Percentiles rank a stretch among this genome's conserved stretches.
Evolutionary conservation across 371 early-diverging fungal species (phyloP).

Genomic region (Mucor irregularis): DNA sequence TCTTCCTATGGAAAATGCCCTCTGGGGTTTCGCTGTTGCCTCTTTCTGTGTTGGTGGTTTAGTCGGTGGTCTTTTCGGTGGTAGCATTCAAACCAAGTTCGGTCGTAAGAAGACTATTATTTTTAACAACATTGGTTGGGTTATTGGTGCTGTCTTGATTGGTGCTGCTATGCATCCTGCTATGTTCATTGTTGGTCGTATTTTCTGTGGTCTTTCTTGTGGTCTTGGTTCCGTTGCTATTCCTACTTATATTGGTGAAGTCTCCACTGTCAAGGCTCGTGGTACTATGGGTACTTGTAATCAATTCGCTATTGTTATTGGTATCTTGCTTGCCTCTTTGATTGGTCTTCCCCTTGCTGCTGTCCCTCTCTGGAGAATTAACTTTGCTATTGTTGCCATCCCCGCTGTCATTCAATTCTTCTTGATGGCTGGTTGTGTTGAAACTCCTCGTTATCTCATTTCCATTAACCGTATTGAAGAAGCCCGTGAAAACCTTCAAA

Average conservation of each 20-base stretch:
- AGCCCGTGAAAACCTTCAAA: conserved; percentile 51
- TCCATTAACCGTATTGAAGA: conserved; percentile 58
- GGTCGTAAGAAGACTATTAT: conserved; percentile 71
- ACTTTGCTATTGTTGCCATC: conserved; percentile 64
- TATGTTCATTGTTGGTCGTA: conserved; percentile 75
- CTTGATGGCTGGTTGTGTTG: conserved; percentile 69
- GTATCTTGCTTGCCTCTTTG: conserved; percentile 68
- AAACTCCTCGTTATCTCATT: conserved; percentile 75
- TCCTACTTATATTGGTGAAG: conserved; percentile 82
- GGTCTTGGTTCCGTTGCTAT: conserved; percentile 78
- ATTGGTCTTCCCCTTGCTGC: conserved; percentile 60
- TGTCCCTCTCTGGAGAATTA: conserved; percentile 70
- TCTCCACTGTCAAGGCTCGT: conserved; percentile 68
- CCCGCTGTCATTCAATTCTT: conserved; percentile 69
- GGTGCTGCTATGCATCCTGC: conserved; percentile 49
- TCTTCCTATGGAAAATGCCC: conserved; percentile 27
- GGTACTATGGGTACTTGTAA: conserved; percentile 78
- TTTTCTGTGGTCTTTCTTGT: conserved; percentile 78
- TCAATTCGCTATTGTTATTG: conserved; percentile 80
- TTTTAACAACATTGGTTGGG: conserved; percentile 60
- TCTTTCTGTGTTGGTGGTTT: conserved; percentile 76
- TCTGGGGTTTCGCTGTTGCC: conserved; percentile 65
- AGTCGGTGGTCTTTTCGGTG: conserved; percentile 66
- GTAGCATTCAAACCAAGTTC: conserved; percentile 52
- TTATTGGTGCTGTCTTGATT: conserved; percentile 66